Conservation (phyloP, 2,329 filamentous ascomycete genomes). For the Talaromyces verruculosus region DNA sequence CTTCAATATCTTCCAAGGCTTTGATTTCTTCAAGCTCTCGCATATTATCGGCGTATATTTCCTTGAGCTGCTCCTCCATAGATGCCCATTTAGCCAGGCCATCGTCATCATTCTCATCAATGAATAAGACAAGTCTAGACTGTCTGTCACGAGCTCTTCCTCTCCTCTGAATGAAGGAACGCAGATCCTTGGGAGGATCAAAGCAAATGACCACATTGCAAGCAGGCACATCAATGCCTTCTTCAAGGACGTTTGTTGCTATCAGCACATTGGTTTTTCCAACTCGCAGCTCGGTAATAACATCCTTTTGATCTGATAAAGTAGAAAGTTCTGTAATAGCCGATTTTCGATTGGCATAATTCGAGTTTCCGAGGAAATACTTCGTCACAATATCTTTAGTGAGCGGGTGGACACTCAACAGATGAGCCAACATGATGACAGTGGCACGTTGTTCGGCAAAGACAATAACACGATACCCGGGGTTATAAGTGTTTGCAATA, state of each 20-base stretch:
- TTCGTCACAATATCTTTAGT: conserved; percentile 43
- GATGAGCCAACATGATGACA: conserved; percentile 59
- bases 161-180: conserved; percentile 65
- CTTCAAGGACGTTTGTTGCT: conserved; percentile 59
- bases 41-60: conserved; percentile 64
- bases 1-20: conserved; percentile 51
- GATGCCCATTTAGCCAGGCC: conserved; percentile 57
- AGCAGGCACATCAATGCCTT: conserved; percentile 62
- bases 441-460: conserved; percentile 66
- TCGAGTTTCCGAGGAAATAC: conserved; percentile 56
- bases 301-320: conserved; percentile 49
- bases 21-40: conserved; percentile 51
- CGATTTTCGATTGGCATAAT: conserved; percentile 43
- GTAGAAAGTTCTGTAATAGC: conserved; percentile 53
- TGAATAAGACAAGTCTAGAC: conserved; percentile 58
- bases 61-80: conserved; percentile 72
- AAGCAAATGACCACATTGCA: conserved; percentile 67
- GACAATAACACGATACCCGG: conserved; percentile 59
- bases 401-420: conserved; percentile 56
- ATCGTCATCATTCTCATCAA: conserved; percentile 35
- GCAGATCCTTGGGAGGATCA: conserved; percentile 60
- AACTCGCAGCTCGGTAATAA: conserved; percentile 54
- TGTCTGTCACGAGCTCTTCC: conserved; percentile 59
- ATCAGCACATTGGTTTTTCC: conserved; percentile 59
- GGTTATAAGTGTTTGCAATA: conserved; percentile 42